A percentile compares a stretch with the other conserved stretches of the same genome.
Evolutionary conservation across 2,329 filamentous ascomycete genomes (phyloP).

Genomic region (Madurella fahalii): DNA sequence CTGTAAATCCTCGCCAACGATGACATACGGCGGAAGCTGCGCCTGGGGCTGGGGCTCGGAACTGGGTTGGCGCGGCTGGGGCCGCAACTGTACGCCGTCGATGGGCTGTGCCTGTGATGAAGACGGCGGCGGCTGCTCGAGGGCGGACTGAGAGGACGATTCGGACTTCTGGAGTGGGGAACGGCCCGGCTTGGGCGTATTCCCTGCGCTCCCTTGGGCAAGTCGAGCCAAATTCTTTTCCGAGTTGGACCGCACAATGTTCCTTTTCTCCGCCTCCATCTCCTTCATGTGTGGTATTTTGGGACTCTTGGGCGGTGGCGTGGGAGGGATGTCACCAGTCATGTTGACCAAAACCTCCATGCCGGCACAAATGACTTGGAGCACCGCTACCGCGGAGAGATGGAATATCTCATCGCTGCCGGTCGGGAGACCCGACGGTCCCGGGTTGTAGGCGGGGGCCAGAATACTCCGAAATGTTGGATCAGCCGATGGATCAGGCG

Average conservation of each 20-base stretch:
- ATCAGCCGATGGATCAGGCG: constrained; percentile 36
- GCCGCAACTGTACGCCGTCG: constrained; percentile 52
- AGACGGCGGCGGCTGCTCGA: neutral
- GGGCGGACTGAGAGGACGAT: neutral
- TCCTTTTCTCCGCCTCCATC: constrained; percentile 59
- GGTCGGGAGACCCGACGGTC: constrained; percentile 28
- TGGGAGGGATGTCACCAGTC: constrained; percentile 76
- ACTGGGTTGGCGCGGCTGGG: constrained; percentile 10
- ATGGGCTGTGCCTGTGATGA: constrained; percentile 34
- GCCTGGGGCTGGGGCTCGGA: constrained; percentile 28
- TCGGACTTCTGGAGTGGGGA: constrained; percentile 14
- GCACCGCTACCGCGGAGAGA: constrained; percentile 67
- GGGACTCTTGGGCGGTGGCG: constrained; percentile 63
- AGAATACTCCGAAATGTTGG: constrained; percentile 28
- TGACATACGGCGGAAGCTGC: constrained; percentile 49
- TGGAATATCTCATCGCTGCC: constrained; percentile 64
- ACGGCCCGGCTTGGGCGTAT: constrained; percentile 20
- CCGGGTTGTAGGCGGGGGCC: constrained; percentile 16
- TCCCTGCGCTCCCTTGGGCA: constrained; percentile 34
- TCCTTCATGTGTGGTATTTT: constrained; percentile 62
- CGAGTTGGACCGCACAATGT: constrained; percentile 55
- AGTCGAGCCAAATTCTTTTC: constrained; percentile 49
- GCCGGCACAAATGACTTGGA: constrained; percentile 72
- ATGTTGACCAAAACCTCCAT: constrained; percentile 67
- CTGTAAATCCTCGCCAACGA: constrained; percentile 66